phyloP scores from a whole-genome alignment of 2,329 filamentous ascomycete genomes.

The Paracamarosporium sp. region DNA sequence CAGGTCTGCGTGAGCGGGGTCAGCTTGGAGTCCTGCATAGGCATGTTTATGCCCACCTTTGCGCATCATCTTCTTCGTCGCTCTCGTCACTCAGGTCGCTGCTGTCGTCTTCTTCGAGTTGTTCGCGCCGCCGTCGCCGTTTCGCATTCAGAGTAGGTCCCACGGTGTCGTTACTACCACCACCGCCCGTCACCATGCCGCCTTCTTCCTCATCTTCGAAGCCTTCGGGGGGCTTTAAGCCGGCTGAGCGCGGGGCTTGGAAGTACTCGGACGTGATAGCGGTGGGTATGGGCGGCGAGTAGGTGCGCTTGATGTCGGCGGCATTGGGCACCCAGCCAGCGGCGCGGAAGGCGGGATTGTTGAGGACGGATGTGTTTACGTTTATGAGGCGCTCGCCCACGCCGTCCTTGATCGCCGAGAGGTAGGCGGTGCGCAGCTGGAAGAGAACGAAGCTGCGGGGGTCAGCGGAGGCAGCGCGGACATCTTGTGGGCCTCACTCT shows the following conservation, averaged over 20 bases:
- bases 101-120: slow-evolving; percentile 84
- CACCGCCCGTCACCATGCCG: slow-evolving; percentile 71
- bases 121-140: slow-evolving; percentile 72
- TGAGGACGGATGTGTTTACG: slow-evolving; percentile 79
- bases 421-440: slow-evolving; percentile 80
- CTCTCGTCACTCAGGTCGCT: slow-evolving; percentile 86
- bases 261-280: slow-evolving; percentile 86
- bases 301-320: slow-evolving; percentile 79
- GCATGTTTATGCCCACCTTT: slow-evolving; percentile 29
- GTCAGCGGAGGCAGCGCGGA: slow-evolving; percentile 24
- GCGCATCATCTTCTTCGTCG: slow-evolving; percentile 73
- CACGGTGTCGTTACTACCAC: slow-evolving; percentile 69
- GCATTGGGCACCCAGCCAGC: slow-evolving; percentile 80
- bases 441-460: slow-evolving; percentile 75
- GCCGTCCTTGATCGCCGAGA: slow-evolving; percentile 80
- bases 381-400: slow-evolving; percentile 85
- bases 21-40: neutral
- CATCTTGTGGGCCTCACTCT: slow-evolving; percentile 43
- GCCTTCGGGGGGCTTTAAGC: slow-evolving; percentile 58
- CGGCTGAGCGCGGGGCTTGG: slow-evolving; percentile 68
- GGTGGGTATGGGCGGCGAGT: slow-evolving; percentile 85
- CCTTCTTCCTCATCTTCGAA: slow-evolving; percentile 76
- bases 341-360: slow-evolving; percentile 81
- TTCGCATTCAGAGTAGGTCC: slow-evolving; percentile 69
- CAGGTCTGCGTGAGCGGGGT: slow-evolving; percentile 58